Evolutionary conservation across 495 filamentous ascomycete species (phyloP).

Genomic region (Podospora pseudopauciseta): DNA sequence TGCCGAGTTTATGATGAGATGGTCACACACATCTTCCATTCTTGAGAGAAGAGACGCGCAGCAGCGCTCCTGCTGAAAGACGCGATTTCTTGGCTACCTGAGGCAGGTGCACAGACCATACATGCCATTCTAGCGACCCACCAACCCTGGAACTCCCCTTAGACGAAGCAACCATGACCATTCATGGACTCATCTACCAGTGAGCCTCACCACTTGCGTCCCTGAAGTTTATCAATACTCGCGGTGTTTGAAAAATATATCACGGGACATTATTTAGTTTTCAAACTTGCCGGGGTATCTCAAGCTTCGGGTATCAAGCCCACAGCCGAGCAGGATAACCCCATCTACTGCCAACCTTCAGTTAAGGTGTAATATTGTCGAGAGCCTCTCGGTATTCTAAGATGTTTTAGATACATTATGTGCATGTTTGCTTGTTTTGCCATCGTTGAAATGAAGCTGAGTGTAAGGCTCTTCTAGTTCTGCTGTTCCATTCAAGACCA

Average conservation of each 20-base stretch:
- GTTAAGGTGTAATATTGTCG: too few relatives aligned
- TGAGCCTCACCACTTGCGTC: too few relatives aligned
- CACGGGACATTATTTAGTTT: not conserved
- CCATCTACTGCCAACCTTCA: too few relatives aligned
- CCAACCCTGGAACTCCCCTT: not conserved
- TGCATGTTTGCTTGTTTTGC: too few relatives aligned
- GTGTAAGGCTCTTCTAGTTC: too few relatives aligned
- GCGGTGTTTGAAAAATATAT: not conserved
- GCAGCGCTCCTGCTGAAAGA: slow-evolving; percentile 3
- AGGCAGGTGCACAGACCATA: slow-evolving; percentile 6
- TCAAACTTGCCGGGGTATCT: not conserved
- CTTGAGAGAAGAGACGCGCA: slow-evolving; percentile 3
- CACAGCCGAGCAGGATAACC: too few relatives aligned
- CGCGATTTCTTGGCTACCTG: slow-evolving; percentile 11
- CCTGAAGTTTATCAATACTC: too few relatives aligned
- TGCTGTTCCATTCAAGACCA: too few relatives aligned
- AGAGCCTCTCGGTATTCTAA: too few relatives aligned
- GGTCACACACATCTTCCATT: not conserved
- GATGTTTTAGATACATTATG: too few relatives aligned
- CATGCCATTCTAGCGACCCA: not conserved
- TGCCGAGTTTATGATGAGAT: not conserved
- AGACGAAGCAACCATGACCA: not conserved
- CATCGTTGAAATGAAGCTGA: too few relatives aligned
- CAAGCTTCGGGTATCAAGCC: too few relatives aligned
- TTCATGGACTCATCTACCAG: not conserved